Conservation (phyloP, 2,329 filamentous ascomycete genomes). For the Penicillium corylophilum region DNA sequence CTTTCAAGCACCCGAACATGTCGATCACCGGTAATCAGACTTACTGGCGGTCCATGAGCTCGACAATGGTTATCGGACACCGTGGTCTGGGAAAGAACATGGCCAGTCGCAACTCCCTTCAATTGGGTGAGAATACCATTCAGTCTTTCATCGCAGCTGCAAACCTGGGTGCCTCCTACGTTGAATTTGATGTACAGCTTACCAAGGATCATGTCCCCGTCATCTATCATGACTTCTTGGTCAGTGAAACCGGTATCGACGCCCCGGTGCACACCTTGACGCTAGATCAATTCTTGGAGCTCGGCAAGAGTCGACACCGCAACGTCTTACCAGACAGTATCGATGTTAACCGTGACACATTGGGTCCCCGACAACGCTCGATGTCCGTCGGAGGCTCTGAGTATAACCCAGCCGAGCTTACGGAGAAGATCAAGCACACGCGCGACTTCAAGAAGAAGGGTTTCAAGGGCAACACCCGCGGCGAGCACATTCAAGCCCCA, state of each 20-base stretch:
- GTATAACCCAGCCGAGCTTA: constrained; percentile 42
- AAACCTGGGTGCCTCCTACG: constrained; percentile 77
- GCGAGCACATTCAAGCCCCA: constrained; percentile 90
- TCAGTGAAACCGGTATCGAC: constrained; percentile 96
- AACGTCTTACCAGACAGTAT: constrained; percentile 39
- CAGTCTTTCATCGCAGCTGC: constrained; percentile 94
- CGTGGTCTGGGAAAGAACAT: constrained; percentile 87
- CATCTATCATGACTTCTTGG: constrained; percentile 97
- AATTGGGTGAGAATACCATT: constrained; percentile 94
- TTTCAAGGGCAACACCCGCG: constrained; percentile 92
- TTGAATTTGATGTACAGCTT: constrained; percentile 83
- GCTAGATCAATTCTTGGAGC: constrained; percentile 84
- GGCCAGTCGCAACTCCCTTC: constrained; percentile 77
- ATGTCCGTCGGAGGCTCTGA: constrained; percentile 60
- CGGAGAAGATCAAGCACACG: constrained; percentile 95
- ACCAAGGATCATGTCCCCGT: constrained; percentile 99
- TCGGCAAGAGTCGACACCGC: constrained; percentile 59
- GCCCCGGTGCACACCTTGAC: constrained; percentile 94
- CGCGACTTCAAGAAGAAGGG: constrained; percentile 92
- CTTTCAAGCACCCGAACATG: constrained; percentile 92
- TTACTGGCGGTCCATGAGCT: constrained; percentile 91
- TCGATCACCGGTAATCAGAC: constrained; percentile 85
- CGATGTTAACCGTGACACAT: constrained; percentile 14
- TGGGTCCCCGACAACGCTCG: constrained; percentile 48
- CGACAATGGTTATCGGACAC: constrained; percentile 78